These are phyloP conservation scores for slime mould (Dictyostelium discoideum) DNA, from an alignment of 78 protist species.

Conservation along the genomic window dicty_2.7 NC_007089.4:6161501-6162000, in stretches of 20 bases:
- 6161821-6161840: neutral
- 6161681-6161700: neutral
- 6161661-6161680: neutral
- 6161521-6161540: neutral
- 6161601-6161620: neutral
- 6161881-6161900: neutral
- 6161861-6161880: neutral
- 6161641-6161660: neutral
- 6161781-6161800: neutral
- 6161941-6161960: neutral
- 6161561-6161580: neutral
- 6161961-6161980: neutral
- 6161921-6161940: neutral
- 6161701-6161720: neutral
- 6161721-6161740: neutral
- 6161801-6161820: neutral
- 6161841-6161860: neutral
- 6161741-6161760: neutral
- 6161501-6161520: neutral
- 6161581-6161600: neutral
- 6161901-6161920: neutral
- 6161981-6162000: neutral
- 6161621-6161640: neutral
- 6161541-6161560: neutral
- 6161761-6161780: neutral